A percentile compares a stretch with the other conserved stretches of the same genome.
Evolutionary conservation across 805 yeast genomes (phyloP).

Genomic region (Candida sakaeoensis): DNA sequence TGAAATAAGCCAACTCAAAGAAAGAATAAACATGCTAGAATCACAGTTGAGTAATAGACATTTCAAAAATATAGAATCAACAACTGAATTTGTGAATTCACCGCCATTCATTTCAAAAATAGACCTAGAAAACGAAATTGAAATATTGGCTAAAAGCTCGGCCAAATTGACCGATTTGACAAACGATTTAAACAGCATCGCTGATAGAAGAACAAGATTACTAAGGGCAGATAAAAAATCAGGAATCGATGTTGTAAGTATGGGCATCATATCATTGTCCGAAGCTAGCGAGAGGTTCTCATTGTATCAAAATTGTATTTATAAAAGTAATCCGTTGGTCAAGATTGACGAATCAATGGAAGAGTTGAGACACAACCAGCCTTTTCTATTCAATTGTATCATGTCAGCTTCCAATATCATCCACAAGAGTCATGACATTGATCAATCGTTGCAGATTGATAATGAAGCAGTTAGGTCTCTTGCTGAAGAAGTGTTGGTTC

Average conservation of each 20-base stretch:
- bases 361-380: constrained; percentile 47
- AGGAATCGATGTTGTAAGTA: constrained; percentile 48
- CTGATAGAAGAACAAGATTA: constrained; percentile 38
- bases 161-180: constrained; percentile 41
- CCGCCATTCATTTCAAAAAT: constrained; percentile 26
- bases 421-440: constrained; percentile 25
- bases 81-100: constrained; percentile 9
- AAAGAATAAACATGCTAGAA: constrained; percentile 7
- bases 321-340: constrained; percentile 54
- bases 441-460: constrained; percentile 47
- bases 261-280: constrained; percentile 52
- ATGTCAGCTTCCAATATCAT: constrained; percentile 58
- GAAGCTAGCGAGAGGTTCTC: constrained; percentile 58
- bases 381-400: constrained; percentile 60
- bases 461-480: constrained; percentile 49
- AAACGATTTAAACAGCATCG: constrained; percentile 40
- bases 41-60: constrained; percentile 4
- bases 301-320: constrained; percentile 46
- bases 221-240: constrained; percentile 22
- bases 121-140: constrained; percentile 42
- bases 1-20: constrained; percentile 6
- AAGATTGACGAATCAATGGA: constrained; percentile 45
- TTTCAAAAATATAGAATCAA: background rate
- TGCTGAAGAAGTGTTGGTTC: constrained; percentile 57
- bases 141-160: constrained; percentile 29